Base-by-base conservation (phyloP, 2,329 filamentous ascomycete species). In the Ascochyta pisi region DNA sequence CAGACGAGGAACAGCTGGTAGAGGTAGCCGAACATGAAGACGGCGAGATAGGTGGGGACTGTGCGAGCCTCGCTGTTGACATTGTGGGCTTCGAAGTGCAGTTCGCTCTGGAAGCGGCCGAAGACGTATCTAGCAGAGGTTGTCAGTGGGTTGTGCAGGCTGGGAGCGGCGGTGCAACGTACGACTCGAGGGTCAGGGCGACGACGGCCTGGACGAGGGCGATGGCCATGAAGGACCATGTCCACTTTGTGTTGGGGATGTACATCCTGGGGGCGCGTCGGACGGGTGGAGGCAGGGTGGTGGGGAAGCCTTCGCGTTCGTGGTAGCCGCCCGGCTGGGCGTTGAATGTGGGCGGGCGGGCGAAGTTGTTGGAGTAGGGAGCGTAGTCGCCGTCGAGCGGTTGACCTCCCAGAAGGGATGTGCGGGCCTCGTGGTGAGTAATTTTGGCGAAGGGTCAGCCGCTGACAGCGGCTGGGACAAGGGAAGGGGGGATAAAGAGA, bases 21-120 rank as follows among this genome's bases (percentile, higher is more conserved):
- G 54, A 99, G 77, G 79, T 96, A 98, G 58, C 92, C 95, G 76
- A 99, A 97, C 75, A 97, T 96, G 81, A 98, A 96, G 42, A 99
- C 86, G 23, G 94, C 92, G 55, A 99, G 83, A 78, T 97, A 98
- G 34, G 94, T 98, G 24, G 95, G 94, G 62, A 99, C 96, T 0
- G 93, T 86, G 74, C 79, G 81, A 44, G 81, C 78, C 45, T 81
- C 78, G 43, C 73, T 79, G 45, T 74, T 69, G 16, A 68, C 60
- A 27, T 77, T 72, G 53, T 78, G 69, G 40, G 63, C 58, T 39
- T 79, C 70, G 41, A 80, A 77, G 12, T 74, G 64, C 33, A 84
- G 74, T 60, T 81, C 86, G 39, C 78, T 78, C 75, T 97, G 91
- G 77, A 97, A 98, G 67, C 87, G 86, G 62, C 84, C 92, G 72